A percentile compares a stretch with the other conserved stretches of the same genome.
Conservation (phyloP, 1,284 basidiomycete genomes). For the Phylloporus sp. region DNA sequence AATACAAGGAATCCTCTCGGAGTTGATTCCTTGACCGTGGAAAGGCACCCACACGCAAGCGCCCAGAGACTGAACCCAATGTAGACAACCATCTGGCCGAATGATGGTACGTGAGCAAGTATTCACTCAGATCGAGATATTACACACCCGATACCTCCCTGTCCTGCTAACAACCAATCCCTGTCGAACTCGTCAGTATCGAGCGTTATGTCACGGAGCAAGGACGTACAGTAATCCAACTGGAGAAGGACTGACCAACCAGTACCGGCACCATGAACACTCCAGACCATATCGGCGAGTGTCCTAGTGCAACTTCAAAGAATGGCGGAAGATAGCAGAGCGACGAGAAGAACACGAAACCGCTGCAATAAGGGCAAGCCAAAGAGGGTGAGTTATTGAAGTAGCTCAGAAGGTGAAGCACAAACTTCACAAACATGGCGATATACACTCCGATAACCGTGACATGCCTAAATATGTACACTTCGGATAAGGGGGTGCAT, state of each 20-base stretch:
- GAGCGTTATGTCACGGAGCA: no score
- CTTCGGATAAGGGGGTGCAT: not conserved
- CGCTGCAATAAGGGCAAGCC: not conserved
- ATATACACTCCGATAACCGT: slow-evolving; percentile 4
- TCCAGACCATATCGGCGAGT: not conserved
- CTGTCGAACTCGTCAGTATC: not conserved
- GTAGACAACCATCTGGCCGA: slow-evolving; percentile 39
- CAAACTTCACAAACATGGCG: slow-evolving; percentile 2
- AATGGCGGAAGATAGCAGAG: slow-evolving; percentile 4
- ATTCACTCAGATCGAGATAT: not conserved
- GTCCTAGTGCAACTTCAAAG: not conserved
- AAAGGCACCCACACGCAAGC: slow-evolving; percentile 67
- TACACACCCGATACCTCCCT: slow-evolving; percentile 4
- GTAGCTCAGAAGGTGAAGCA: not conserved
- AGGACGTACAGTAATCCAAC: slow-evolving; percentile 2
- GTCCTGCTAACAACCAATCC: slow-evolving; percentile 1
- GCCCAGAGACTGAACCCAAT: slow-evolving; percentile 70
- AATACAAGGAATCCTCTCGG: slow-evolving; percentile 47
- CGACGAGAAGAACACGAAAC: slow-evolving; percentile 1
- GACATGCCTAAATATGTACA: slow-evolving; percentile 4
- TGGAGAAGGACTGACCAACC: not conserved
- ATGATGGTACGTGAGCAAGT: not conserved
- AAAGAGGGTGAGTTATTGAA: not conserved
- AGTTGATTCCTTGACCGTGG: slow-evolving; percentile 56
- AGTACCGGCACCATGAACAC: not conserved